These are phyloP conservation scores for Clonostachys chloroleuca DNA, from an alignment of 2,329 filamentous ascomycete species.

Conservation along the genomic window DNA sequence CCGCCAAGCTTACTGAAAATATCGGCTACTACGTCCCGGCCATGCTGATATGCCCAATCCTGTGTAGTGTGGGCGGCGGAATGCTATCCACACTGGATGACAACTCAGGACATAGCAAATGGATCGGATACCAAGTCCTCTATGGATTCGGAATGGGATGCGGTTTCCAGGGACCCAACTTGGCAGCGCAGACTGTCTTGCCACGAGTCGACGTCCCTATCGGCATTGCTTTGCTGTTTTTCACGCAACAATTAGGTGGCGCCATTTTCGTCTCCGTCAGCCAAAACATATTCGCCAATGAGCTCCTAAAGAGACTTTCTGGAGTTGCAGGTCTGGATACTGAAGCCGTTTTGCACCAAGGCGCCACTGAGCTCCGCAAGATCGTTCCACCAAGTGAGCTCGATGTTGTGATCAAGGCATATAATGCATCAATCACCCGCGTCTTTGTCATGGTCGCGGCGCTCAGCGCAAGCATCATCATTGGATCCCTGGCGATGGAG, in stretches of 20 bases:
- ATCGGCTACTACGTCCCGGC: slow-evolving; percentile 36
- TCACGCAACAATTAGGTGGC: slow-evolving; percentile 34
- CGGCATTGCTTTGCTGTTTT: slow-evolving; percentile 36
- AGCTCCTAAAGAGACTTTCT: not conserved
- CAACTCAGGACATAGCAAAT: not conserved
- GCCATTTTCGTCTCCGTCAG: slow-evolving; percentile 36
- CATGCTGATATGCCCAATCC: slow-evolving; percentile 35
- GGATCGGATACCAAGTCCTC: slow-evolving; percentile 17
- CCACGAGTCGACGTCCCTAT: slow-evolving; percentile 30
- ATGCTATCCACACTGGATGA: slow-evolving; percentile 30
- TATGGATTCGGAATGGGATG: slow-evolving; percentile 36
- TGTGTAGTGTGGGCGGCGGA: slow-evolving; percentile 37
- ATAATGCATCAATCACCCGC: slow-evolving; percentile 54
- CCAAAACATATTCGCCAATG: slow-evolving; percentile 29
- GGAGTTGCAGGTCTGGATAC: not conserved
- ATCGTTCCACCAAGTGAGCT: slow-evolving; percentile 28
- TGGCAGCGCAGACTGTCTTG: slow-evolving; percentile 41
- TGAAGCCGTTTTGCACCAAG: slow-evolving; percentile 28
- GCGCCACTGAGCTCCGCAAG: slow-evolving; percentile 49
- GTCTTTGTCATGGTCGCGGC: slow-evolving; percentile 33
- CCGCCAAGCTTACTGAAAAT: slow-evolving; percentile 28
- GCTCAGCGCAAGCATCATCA: slow-evolving; percentile 18
- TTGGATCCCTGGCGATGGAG: slow-evolving; percentile 51
- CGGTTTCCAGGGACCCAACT: slow-evolving; percentile 34
- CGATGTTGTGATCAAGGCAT: slow-evolving; percentile 22